Evolutionary conservation across 208 protist species (phyloP).

Genomic region (Leishmania guyanensis): DNA sequence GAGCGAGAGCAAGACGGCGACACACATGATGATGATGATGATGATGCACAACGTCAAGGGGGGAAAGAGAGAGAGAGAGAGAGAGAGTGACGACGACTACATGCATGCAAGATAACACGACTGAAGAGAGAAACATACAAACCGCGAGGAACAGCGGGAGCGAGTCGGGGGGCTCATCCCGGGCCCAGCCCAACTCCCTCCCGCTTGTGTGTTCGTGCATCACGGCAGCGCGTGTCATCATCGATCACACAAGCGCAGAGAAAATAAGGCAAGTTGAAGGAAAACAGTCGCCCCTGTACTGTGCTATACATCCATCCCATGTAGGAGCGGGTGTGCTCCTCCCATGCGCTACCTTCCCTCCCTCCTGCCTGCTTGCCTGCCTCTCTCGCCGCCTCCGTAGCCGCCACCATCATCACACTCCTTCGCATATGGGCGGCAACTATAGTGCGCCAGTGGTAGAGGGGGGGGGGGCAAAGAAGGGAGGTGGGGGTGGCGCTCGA

Average conservation of each 20-base stretch:
- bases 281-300: not conserved
- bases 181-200: not conserved
- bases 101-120: too few relatives aligned
- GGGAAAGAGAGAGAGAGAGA: not conserved
- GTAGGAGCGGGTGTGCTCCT: not conserved
- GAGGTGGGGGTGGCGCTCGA: not conserved
- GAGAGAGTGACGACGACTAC: not conserved
- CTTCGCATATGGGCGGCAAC: not conserved
- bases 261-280: not conserved
- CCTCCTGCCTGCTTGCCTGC: not conserved
- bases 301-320: constrained; percentile 7
- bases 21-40: not conserved
- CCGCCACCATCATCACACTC: not conserved
- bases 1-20: not conserved
- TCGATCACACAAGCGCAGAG: not conserved
- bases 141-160: not conserved
- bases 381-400: not conserved
- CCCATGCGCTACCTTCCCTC: too few relatives aligned
- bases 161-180: not conserved
- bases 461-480: not conserved
- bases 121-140: not conserved
- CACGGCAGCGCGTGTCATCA: not conserved
- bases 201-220: not conserved
- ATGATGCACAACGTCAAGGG: not conserved
- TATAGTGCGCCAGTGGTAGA: not conserved